Conservation (phyloP, 441 rosid species). For the Biscutella laevigata region DNA sequence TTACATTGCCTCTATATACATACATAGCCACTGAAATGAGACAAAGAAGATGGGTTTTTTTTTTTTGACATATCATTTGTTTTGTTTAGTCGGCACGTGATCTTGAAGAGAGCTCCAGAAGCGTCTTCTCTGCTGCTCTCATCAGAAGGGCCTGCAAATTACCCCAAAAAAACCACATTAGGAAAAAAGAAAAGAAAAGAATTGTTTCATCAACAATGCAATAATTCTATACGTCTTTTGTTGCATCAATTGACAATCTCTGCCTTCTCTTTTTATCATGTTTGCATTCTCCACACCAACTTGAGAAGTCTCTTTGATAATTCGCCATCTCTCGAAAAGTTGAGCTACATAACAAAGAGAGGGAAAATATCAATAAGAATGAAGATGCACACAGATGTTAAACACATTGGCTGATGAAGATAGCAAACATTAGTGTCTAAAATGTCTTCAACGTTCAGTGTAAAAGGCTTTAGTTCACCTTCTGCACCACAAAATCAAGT, state of each 20-base stretch:
- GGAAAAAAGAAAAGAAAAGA: no score
- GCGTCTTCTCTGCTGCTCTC: slow-evolving; percentile 21
- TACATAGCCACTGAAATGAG: neutral
- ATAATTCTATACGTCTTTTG: slow-evolving; percentile 23
- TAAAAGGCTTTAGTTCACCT: slow-evolving; percentile 38
- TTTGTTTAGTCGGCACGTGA: slow-evolving; percentile 15
- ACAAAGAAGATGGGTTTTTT: slow-evolving; percentile 7
- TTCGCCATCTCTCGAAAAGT: slow-evolving; percentile 49
- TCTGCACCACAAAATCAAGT: slow-evolving; percentile 65
- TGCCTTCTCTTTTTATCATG: slow-evolving; percentile 36
- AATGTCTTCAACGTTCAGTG: neutral
- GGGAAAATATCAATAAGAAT: no score
- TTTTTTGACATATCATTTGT: neutral
- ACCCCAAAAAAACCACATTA: neutral
- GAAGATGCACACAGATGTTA: no score
- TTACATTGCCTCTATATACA: slow-evolving; percentile 17
- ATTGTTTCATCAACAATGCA: neutral
- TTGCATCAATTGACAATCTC: slow-evolving; percentile 30
- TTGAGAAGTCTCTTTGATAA: slow-evolving; percentile 51
- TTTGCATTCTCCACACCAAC: slow-evolving; percentile 56
- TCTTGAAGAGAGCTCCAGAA: slow-evolving; percentile 18
- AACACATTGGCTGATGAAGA: neutral
- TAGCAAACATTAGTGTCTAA: neutral
- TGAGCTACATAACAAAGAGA: slow-evolving; percentile 31
- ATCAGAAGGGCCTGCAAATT: slow-evolving; percentile 13